Conservation (phyloP, 371 early-diverging fungal genomes). For the Mortierella sp. region DNA sequence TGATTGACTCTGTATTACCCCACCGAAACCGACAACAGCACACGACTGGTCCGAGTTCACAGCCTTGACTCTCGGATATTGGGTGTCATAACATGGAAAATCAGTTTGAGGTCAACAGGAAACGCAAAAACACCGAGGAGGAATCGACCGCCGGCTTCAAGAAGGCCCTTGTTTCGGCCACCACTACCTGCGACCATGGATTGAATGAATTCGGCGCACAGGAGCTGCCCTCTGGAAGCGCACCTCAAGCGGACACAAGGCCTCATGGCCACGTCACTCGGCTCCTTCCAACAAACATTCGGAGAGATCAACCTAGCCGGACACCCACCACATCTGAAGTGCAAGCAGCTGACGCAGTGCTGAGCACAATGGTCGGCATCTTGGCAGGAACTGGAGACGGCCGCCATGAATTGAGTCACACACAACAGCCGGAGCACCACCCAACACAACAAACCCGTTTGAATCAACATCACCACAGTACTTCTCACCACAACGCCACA, state of each 20-base stretch:
- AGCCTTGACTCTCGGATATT: background rate
- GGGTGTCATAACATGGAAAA: conserved; percentile 27
- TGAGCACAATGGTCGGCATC: conserved; percentile 12
- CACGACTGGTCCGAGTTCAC: background rate
- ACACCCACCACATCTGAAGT: conserved; percentile 3
- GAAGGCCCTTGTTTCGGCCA: conserved; percentile 27
- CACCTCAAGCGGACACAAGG: background rate
- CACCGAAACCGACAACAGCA: background rate
- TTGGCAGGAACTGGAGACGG: background rate
- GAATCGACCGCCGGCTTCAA: conserved; percentile 24
- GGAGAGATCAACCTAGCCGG: background rate
- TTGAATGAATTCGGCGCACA: background rate
- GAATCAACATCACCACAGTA: conserved; percentile 6
- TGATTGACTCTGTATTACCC: background rate
- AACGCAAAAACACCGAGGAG: conserved; percentile 41
- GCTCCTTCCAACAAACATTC: background rate
- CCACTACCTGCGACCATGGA: conserved; percentile 5
- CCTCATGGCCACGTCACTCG: background rate
- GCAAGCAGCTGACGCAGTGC: conserved; percentile 5
- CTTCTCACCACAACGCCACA: background rate
- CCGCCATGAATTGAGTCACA: background rate
- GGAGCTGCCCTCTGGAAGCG: background rate
- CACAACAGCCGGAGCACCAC: background rate
- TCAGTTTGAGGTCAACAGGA: conserved; percentile 14
- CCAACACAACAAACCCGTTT: background rate